These are phyloP conservation scores for Aotearoamyces nothofagi DNA, from an alignment of 2,329 filamentous ascomycete species.

Conservation along the genomic window DNA sequence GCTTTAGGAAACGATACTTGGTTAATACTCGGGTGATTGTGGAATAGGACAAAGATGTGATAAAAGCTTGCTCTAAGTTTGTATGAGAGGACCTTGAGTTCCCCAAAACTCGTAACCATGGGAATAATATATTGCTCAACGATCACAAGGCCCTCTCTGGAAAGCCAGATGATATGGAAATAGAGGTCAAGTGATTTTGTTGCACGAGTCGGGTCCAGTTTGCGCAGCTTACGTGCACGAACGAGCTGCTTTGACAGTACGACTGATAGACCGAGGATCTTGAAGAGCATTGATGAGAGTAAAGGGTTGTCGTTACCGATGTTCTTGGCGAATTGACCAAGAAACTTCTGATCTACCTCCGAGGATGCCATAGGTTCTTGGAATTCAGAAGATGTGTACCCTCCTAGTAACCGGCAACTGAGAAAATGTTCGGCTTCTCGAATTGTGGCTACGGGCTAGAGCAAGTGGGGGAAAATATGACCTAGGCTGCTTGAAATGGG, in stretches of 20 bases:
- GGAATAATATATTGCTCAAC: constrained; percentile 80
- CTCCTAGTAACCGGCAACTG: too few relatives aligned
- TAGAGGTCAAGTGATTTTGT: constrained; percentile 73
- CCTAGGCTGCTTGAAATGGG: too few relatives aligned
- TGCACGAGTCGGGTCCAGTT: constrained; percentile 63
- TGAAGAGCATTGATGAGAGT: constrained; percentile 72
- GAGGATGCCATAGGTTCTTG: constrained; percentile 72
- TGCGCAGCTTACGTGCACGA: constrained; percentile 67
- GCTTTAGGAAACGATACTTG: constrained; percentile 12
- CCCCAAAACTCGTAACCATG: constrained; percentile 61
- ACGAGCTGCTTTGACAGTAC: constrained; percentile 75
- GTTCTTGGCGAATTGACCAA: constrained; percentile 73
- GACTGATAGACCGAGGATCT: constrained; percentile 79
- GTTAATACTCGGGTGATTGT: constrained; percentile 66
- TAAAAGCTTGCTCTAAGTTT: constrained; percentile 92
- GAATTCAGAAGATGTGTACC: too few relatives aligned
- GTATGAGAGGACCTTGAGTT: constrained; percentile 78
- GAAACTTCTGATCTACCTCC: constrained; percentile 93
- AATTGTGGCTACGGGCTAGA: too few relatives aligned
- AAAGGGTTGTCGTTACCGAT: constrained; percentile 66
- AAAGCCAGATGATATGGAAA: constrained; percentile 88
- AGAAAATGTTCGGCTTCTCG: too few relatives aligned
- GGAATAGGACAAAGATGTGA: constrained; percentile 92
- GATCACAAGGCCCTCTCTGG: constrained; percentile 77
- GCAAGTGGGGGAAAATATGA: too few relatives aligned